Evolutionary conservation across 768 basidiomycete species (phyloP).

Genomic region (Panaeolus cyanescens): DNA sequence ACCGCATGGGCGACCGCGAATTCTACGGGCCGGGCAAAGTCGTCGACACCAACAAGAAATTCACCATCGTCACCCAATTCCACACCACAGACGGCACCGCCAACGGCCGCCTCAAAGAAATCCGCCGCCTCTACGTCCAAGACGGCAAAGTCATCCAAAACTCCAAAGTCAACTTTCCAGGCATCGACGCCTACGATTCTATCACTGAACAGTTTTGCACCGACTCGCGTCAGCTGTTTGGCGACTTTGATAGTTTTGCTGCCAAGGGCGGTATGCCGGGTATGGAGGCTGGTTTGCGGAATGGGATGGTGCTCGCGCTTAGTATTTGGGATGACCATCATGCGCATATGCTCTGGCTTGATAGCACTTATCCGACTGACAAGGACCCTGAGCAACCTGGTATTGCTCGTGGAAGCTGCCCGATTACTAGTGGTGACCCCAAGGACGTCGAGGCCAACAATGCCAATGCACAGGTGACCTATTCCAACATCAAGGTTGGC

Average conservation of each 20-base stretch:
- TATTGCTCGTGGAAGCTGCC: conserved; percentile 2
- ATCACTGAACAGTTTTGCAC: conserved; percentile 50
- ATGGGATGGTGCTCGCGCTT: conserved; percentile 51
- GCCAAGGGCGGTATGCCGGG: conserved; percentile 39
- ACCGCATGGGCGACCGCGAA: conserved; percentile 45
- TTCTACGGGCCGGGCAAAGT: conserved; percentile 44
- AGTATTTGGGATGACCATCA: conserved; percentile 4
- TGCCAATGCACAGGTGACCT: not conserved
- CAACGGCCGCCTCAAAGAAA: conserved; percentile 48
- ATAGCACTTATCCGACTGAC: conserved; percentile 2
- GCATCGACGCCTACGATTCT: conserved; percentile 39
- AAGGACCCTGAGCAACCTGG: not conserved
- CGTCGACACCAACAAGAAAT: conserved; percentile 26
- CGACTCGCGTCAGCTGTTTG: conserved; percentile 44
- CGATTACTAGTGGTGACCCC: not conserved
- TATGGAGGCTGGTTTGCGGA: conserved; percentile 36
- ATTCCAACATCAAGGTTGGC: not conserved
- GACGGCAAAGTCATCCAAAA: conserved; percentile 50
- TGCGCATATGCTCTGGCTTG: conserved; percentile 5
- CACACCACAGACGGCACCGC: conserved; percentile 43
- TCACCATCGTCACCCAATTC: conserved; percentile 63
- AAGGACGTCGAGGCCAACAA: not conserved
- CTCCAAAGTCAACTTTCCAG: conserved; percentile 44
- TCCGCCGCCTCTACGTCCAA: conserved; percentile 56
- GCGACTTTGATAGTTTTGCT: conserved; percentile 46